Conservation (phyloP, 2,329 filamentous ascomycete genomes). For the Trichoderma pleuroti region DNA sequence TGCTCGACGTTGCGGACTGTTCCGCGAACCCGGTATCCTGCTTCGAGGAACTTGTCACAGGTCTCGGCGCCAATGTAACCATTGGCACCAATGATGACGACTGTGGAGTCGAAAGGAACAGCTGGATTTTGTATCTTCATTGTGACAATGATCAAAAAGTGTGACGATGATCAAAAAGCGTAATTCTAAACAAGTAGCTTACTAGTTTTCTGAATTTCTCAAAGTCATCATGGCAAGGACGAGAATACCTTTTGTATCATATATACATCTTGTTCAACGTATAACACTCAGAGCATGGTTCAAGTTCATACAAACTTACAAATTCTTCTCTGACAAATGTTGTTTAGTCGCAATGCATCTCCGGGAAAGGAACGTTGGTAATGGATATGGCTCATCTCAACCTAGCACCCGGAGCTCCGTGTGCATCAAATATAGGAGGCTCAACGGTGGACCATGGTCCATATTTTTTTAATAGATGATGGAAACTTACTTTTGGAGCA, state of each 20-base stretch:
- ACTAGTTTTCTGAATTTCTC: not conserved
- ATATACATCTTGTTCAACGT: not conserved
- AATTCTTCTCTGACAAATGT: not conserved
- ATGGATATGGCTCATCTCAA: not conserved
- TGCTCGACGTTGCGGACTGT: not conserved
- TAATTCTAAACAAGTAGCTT: not conserved
- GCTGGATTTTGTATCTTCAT: not conserved
- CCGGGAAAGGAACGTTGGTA: not conserved
- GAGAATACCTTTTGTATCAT: not conserved
- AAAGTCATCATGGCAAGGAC: not conserved
- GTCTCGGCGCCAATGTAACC: not conserved
- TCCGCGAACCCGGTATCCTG: not conserved
- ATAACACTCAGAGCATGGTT: not conserved
- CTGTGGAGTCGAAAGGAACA: not conserved
- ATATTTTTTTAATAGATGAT: not conserved
- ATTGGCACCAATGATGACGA: not conserved
- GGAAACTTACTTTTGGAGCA: rapidly evolving
- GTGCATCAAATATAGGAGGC: not conserved
- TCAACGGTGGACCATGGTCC: not conserved
- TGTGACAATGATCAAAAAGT: rapidly evolving
- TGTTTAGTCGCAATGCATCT: not conserved
- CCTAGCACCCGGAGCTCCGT: not conserved
- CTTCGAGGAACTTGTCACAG: not conserved
- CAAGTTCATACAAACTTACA: not conserved
- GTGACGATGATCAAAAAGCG: rapidly evolving